Evolutionary conservation across 106 monocot species (phyloP), one percentile per base, ranked within the genome.

Genomic region (Hemerocallis citrina): DNA sequence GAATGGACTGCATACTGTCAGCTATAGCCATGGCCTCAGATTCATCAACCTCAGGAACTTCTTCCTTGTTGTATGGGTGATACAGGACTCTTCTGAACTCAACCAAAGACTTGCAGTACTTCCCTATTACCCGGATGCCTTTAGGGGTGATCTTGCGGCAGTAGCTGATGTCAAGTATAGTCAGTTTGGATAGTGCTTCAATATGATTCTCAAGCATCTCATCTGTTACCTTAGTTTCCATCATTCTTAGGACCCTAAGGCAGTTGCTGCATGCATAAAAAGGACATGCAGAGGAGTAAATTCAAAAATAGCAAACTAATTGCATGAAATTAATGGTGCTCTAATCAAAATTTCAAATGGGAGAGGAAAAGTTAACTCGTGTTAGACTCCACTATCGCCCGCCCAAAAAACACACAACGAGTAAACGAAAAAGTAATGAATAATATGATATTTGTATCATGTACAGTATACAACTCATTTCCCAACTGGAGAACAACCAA

Each of bases 231-330:
- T 62, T 71, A 28, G 79, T 83, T 74, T 74, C 74, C 57, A 77
- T 82, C 25, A 88, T 88, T 31, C 66, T 62, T 21, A 88, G 77
- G 42, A 80, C 74, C 6, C 34, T 66, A 10, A 88, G 75, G n/a
- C 15, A 34, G 32, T n/a, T 56, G 14, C 56, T 33, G 7, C 56
- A n/a, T 56, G 32, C 56, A 56, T 11, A 8, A 54, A 54, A 54
- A 25, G n/a, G n/a, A n/a, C n/a, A n/a, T n/a, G n/a, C n/a, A n/a
- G n/a, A n/a, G n/a, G n/a, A n/a, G n/a, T n/a, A n/a, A n/a, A n/a
- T n/a, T n/a, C n/a, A n/a, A n/a, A n/a, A n/a, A n/a, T n/a, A n/a
- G n/a, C n/a, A n/a, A n/a, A n/a, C n/a, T n/a, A n/a, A n/a, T n/a
- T n/a, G n/a, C n/a, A n/a, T n/a, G n/a, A n/a, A n/a, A n/a, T n/a